These are phyloP conservation scores for Termitomyces sp. DNA, from an alignment of 768 basidiomycete genomes.

Conservation along the genomic window DNA sequence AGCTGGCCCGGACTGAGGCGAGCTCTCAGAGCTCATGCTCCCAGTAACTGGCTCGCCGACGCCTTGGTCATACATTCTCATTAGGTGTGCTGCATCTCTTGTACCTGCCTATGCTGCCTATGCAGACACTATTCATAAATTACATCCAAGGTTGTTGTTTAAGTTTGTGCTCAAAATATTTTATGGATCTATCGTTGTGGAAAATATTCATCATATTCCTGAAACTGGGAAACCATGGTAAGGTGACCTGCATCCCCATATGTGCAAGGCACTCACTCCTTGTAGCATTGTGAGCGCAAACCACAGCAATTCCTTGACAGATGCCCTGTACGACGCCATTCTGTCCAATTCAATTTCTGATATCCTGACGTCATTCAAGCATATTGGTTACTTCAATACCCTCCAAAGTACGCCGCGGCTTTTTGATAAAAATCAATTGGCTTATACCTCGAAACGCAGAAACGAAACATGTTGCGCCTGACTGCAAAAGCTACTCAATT, in stretches of 20 bases:
- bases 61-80: slow-evolving; percentile 61
- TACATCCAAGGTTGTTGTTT: slow-evolving; percentile 51
- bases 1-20: no score
- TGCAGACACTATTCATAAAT: background rate
- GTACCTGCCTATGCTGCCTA: background rate
- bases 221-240: slow-evolving; percentile 72
- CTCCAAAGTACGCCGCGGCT: slow-evolving; percentile 38
- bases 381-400: slow-evolving; percentile 74
- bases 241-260: slow-evolving; percentile 8
- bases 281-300: slow-evolving; percentile 79
- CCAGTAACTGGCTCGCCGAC: slow-evolving; percentile 29
- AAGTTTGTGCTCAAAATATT: slow-evolving; percentile 86
- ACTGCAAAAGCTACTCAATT: slow-evolving; percentile 90
- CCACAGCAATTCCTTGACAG: slow-evolving; percentile 82
- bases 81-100: slow-evolving; percentile 40
- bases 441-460: slow-evolving; percentile 29
- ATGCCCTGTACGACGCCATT: slow-evolving; percentile 56
- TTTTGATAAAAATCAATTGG: background rate
- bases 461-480: slow-evolving; percentile 73
- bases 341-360: background rate
- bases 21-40: slow-evolving; percentile 1
- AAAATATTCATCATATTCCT: slow-evolving; percentile 69
- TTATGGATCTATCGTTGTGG: slow-evolving; percentile 84
- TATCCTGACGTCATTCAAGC: slow-evolving; percentile 26
- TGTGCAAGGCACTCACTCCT: slow-evolving; percentile 1